A percentile compares a stretch with the other conserved stretches of the same genome.
Evolutionary conservation across 164 flowering plant genomes (phyloP).

Genomic region (Amborella trichopoda): DNA sequence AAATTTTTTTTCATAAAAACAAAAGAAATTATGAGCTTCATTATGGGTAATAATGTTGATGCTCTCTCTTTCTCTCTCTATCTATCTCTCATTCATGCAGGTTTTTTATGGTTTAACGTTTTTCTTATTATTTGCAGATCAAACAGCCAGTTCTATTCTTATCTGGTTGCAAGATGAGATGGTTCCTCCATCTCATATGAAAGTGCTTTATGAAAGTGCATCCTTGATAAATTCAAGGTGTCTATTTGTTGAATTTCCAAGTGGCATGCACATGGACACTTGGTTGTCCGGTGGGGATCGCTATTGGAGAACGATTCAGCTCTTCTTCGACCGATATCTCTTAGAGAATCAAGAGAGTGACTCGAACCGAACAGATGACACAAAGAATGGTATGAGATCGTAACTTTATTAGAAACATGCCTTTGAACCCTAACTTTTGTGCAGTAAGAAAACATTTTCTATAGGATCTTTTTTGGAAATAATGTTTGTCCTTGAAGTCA

Average conservation of each 20-base stretch:
- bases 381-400: too few species aligned
- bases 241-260: constrained; percentile 72
- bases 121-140: constrained; percentile 35
- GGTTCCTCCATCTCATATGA: constrained; percentile 95
- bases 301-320: constrained; percentile 74
- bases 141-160: constrained; percentile 85
- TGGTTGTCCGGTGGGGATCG: constrained; percentile 92
- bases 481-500: too few species aligned
- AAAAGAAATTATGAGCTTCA: too few species aligned
- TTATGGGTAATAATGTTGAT: too few species aligned
- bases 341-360: constrained; percentile 27
- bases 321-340: constrained; percentile 49
- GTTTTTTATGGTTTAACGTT: neutral
- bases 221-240: constrained; percentile 52
- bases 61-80: too few species aligned
- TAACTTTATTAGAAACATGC: too few species aligned
- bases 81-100: too few species aligned
- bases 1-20: too few species aligned
- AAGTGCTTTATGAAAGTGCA: constrained; percentile 83
- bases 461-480: too few species aligned
- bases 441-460: too few species aligned
- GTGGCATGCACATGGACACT: constrained; percentile 99
- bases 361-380: constrained; percentile 15
- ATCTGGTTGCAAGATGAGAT: constrained; percentile 97
- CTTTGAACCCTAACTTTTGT: too few species aligned